A percentile compares a stretch with the other conserved stretches of the same genome.
Evolutionary conservation across 2,329 filamentous ascomycete genomes (phyloP).

Genomic region (Xylariaceae sp.): DNA sequence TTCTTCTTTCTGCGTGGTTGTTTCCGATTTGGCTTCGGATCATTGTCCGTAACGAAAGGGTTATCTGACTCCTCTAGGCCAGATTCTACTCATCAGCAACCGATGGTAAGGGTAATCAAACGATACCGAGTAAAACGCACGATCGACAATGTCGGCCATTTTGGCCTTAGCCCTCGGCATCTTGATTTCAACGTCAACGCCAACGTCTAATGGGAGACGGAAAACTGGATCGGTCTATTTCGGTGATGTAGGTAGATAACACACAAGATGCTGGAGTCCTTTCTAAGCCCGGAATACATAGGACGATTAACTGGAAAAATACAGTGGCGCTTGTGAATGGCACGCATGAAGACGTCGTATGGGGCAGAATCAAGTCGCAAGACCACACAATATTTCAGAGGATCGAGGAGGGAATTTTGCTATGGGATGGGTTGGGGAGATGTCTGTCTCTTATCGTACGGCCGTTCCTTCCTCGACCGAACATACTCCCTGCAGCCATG

Average conservation of each 20-base stretch:
- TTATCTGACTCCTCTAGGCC: slow-evolving; percentile 14
- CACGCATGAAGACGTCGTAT: background rate
- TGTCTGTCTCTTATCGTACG: background rate
- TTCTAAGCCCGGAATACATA: too few relatives aligned
- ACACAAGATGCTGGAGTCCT: background rate
- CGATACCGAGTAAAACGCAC: slow-evolving; percentile 6
- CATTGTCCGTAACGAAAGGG: slow-evolving; percentile 5
- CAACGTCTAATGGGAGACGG: too few relatives aligned
- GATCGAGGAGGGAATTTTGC: background rate
- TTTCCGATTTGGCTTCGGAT: slow-evolving; percentile 4
- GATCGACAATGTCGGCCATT: background rate
- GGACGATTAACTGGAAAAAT: too few relatives aligned
- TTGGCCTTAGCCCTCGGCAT: slow-evolving; percentile 7
- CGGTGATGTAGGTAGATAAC: background rate
- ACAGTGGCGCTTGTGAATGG: too few relatives aligned
- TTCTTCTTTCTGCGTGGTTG: slow-evolving; percentile 15
- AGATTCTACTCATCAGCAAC: slow-evolving; percentile 1
- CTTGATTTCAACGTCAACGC: background rate
- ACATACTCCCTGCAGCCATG: background rate
- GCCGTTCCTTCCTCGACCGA: slow-evolving; percentile 1
- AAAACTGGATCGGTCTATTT: background rate
- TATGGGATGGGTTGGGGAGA: background rate
- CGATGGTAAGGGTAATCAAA: background rate
- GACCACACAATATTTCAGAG: background rate
- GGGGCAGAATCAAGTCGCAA: background rate